Evolutionary conservation across 768 basidiomycete species (phyloP).

Genomic region (Suillus fuscotomentosus): DNA sequence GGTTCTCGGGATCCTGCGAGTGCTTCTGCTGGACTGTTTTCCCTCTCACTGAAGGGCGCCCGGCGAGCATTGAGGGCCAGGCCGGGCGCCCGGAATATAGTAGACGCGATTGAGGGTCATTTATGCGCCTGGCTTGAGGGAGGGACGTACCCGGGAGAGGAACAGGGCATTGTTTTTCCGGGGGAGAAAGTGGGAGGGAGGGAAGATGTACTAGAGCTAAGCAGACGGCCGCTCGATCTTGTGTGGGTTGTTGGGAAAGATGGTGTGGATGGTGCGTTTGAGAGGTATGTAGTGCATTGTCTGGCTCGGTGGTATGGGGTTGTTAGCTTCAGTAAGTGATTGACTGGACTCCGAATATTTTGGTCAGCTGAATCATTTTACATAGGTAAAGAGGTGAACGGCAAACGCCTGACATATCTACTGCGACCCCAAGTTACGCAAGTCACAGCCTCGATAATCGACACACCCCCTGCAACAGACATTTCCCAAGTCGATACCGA

Average conservation of each 20-base stretch:
- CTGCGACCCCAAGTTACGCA: slow-evolving; percentile 73
- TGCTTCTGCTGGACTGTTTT: slow-evolving; percentile 74
- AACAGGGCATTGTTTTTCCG: slow-evolving; percentile 33
- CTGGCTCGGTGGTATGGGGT: slow-evolving; percentile 77
- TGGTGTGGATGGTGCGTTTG: slow-evolving; percentile 58
- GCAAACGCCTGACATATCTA: slow-evolving; percentile 71
- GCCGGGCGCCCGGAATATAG: slow-evolving; percentile 50
- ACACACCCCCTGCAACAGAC: slow-evolving; percentile 76
- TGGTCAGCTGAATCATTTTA: slow-evolving; percentile 16
- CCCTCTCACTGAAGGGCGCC: slow-evolving; percentile 73
- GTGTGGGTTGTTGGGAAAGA: slow-evolving; percentile 60
- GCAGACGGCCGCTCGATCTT: slow-evolving; percentile 61
- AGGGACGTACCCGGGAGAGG: slow-evolving; percentile 55
- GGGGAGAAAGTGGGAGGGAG: slow-evolving; percentile 52
- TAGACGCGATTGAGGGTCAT: slow-evolving; percentile 65
- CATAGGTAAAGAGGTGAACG: slow-evolving; percentile 42
- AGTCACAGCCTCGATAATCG: slow-evolving; percentile 46
- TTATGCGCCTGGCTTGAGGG: slow-evolving; percentile 64
- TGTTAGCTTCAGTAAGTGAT: slow-evolving; percentile 74
- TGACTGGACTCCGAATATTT: not conserved
- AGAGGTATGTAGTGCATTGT: slow-evolving; percentile 80
- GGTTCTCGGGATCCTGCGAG: slow-evolving; percentile 46
- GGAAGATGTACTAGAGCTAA: slow-evolving; percentile 61
- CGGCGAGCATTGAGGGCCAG: slow-evolving; percentile 63
- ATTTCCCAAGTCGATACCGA: slow-evolving; percentile 49